Base-by-base conservation (phyloP, 768 basidiomycete species). In the Leucocoprinus birnbaumii region DNA sequence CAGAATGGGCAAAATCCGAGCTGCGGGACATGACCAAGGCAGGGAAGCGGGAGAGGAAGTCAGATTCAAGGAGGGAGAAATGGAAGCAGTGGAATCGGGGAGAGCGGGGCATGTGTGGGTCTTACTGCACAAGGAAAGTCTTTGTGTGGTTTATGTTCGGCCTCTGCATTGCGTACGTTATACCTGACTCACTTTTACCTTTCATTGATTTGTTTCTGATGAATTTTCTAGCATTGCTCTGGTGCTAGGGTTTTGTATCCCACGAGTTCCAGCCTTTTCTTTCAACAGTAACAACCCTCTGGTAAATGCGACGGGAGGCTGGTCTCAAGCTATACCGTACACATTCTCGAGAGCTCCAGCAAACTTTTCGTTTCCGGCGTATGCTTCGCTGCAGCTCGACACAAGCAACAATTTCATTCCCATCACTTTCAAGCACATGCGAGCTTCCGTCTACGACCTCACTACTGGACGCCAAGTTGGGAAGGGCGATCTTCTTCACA, bases 281-380 rank as follows among this genome's bases (percentile, higher is more conserved):
- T 84, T 94, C 65, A 83, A 85, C 62, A 70, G 70, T 14, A 59
- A 67, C 9, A 67, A 70, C 4, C 91, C 92, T 1, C 78, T 94
- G 46, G 63, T 66, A 11, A 67, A 71, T n/a, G 87, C 86, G 9
- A 80, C 84, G 0, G 83, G 82, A 21, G 61, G 57, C 34, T 91
- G 80, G 74, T 80, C 81, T 47, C 61, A 72, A 18, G 77, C 80
- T 5, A 72, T 90, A 43, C 78, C 82, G 1, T 77, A 76, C 1
- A 67, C 71, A 34, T 96, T 98, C 73, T 85, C 80, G 34, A 83
- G 90, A 55, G 68, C 75, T 1, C 94, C 93, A 0, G 86, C 94
- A 52, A 96, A 96, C 70, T 98, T 96, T 70, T 83, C 87, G 34
- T 98, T 98, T 77, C 82, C 89, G 2, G 91, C 86, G 0, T 75